phyloP scores from a whole-genome alignment of 192 early-diverging fungal genomes.

The Coemansia sp. region DNA sequence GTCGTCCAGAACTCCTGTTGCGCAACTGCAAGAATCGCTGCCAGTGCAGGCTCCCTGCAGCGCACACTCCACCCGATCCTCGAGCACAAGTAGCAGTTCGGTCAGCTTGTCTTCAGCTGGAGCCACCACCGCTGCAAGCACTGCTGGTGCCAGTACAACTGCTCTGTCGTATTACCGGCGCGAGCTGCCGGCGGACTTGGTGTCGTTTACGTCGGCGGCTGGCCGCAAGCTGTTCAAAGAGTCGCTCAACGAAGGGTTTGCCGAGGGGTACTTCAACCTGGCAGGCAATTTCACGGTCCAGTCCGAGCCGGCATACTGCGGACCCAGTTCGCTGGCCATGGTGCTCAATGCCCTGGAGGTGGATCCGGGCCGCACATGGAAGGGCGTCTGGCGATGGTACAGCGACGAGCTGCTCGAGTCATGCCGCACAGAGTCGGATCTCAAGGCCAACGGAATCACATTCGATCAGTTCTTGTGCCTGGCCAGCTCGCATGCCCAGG shows the following conservation, averaged over 20 bases:
- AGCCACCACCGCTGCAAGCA: background rate
- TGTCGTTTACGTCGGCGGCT: constrained; percentile 73
- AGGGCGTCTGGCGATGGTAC: constrained; percentile 93
- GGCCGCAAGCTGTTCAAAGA: constrained; percentile 80
- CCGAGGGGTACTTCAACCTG: constrained; percentile 84
- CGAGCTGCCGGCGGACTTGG: constrained; percentile 60
- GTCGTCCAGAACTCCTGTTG: background rate
- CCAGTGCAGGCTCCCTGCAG: background rate
- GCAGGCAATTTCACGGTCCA: constrained; percentile 89
- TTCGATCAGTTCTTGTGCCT: constrained; percentile 88
- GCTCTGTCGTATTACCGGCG: constrained; percentile 62
- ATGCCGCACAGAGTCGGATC: constrained; percentile 64
- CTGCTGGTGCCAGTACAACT: background rate
- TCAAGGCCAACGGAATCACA: constrained; percentile 82
- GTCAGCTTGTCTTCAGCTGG: background rate
- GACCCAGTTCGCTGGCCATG: constrained; percentile 86
- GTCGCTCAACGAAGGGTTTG: constrained; percentile 68
- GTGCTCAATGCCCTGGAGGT: constrained; percentile 92
- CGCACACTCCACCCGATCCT: background rate
- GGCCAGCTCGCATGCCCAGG: constrained; percentile 82
- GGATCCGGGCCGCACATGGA: constrained; percentile 84
- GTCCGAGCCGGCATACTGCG: constrained; percentile 87
- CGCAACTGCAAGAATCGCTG: background rate
- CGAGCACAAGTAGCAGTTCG: background rate
- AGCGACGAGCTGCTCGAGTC: constrained; percentile 72